Evolutionary conservation across 2,329 filamentous ascomycete species (phyloP).

Genomic region (Xylaria hypoxylon): DNA sequence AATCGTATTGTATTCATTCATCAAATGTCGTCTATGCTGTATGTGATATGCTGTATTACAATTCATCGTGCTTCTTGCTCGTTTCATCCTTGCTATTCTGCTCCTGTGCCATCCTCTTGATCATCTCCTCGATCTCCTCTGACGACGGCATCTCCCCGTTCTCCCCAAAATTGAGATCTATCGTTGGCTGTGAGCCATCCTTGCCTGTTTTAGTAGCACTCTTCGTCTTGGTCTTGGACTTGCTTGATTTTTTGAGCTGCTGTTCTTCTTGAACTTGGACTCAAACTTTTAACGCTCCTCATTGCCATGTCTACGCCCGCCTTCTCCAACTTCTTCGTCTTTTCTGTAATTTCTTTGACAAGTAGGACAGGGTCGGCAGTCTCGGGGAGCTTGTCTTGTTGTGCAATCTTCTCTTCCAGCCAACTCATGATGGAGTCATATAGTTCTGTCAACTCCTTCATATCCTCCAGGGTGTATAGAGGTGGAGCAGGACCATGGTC

Average conservation of each 20-base stretch:
- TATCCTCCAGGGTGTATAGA: slow-evolving; percentile 78
- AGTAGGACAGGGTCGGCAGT: slow-evolving; percentile 81
- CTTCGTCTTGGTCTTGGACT: slow-evolving; percentile 56
- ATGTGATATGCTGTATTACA: slow-evolving; percentile 43
- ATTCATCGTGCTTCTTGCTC: slow-evolving; percentile 48
- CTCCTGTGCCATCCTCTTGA: slow-evolving; percentile 58
- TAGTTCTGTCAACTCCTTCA: slow-evolving; percentile 71
- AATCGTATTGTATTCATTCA: slow-evolving; percentile 42
- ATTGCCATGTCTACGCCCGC: slow-evolving; percentile 76
- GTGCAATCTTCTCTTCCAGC: slow-evolving; percentile 77
- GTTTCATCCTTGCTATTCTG: slow-evolving; percentile 45
- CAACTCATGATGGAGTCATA: slow-evolving; percentile 75
- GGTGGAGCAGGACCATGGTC: slow-evolving; percentile 69
- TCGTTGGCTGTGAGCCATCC: slow-evolving; percentile 52
- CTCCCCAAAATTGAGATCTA: slow-evolving; percentile 56
- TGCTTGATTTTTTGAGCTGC: slow-evolving; percentile 56
- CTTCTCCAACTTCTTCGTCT: slow-evolving; percentile 78
- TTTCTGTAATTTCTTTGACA: slow-evolving; percentile 76
- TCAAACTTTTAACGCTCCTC: slow-evolving; percentile 72
- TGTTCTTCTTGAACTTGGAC: slow-evolving; percentile 58
- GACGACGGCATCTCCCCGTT: slow-evolving; percentile 59
- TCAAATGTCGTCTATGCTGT: slow-evolving; percentile 42
- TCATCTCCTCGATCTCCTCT: slow-evolving; percentile 66
- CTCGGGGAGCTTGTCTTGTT: slow-evolving; percentile 76
- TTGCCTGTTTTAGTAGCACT: slow-evolving; percentile 54